A percentile compares a stretch with the other conserved stretches of the same genome.
Evolutionary conservation across 179 eudicot species (phyloP).

Genomic region (Spinacia oleracea): DNA sequence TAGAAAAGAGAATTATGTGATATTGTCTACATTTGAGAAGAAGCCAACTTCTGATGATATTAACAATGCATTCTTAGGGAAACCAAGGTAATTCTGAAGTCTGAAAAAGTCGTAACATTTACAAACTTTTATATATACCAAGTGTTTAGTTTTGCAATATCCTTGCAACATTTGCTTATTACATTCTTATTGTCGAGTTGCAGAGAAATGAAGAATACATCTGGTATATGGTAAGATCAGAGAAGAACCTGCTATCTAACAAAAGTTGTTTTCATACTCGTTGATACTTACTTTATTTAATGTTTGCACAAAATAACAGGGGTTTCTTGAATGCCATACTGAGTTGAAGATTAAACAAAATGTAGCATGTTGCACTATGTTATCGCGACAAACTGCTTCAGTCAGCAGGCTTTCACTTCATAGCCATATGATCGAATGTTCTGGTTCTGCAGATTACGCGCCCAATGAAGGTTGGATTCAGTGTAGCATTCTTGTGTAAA

Average conservation of each 20-base stretch:
- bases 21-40: constrained; percentile 60
- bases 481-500: background rate
- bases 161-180: background rate
- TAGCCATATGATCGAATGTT: background rate
- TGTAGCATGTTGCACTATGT: background rate
- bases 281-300: background rate
- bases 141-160: background rate
- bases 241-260: background rate
- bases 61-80: constrained; percentile 77
- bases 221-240: constrained; percentile 63
- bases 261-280: background rate
- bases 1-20: constrained; percentile 69
- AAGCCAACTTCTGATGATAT: constrained; percentile 70
- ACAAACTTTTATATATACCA: background rate
- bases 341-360: background rate
- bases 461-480: background rate
- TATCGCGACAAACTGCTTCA: background rate
- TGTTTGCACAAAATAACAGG: constrained; percentile 39
- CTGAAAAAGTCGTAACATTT: background rate
- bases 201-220: constrained; percentile 53
- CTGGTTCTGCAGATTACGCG: background rate
- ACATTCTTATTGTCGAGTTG: constrained; percentile 19
- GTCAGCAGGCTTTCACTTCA: background rate
- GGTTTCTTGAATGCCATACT: constrained; percentile 62
- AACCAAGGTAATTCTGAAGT: constrained; percentile 51